These are phyloP conservation scores for Hydnomerulius pinastri DNA, from an alignment of 768 basidiomycete species.

Conservation along the genomic window DNA sequence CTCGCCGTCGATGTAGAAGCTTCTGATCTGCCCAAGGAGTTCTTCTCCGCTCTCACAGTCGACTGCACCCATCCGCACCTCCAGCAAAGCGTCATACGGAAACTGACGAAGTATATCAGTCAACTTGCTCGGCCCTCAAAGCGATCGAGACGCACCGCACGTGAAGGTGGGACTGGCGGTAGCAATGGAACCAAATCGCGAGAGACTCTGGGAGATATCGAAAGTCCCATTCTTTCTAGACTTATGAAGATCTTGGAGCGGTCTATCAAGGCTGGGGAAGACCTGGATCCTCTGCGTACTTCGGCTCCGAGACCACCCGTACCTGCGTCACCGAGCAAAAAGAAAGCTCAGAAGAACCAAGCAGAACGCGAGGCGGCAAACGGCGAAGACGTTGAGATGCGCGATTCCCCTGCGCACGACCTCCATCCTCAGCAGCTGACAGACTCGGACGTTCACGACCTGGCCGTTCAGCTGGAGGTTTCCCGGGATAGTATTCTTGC, in stretches of 20 bases:
- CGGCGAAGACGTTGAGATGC: conserved; percentile 1
- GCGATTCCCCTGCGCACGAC: conserved; percentile 4
- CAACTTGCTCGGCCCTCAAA: conserved; percentile 70
- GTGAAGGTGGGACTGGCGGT: conserved; percentile 35
- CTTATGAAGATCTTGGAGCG: conserved; percentile 79
- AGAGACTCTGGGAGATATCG: conserved; percentile 68
- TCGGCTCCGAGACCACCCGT: conserved; percentile 20
- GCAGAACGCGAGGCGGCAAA: conserved; percentile 2
- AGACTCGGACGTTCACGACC: conserved; percentile 50
- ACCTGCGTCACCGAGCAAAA: conserved; percentile 43
- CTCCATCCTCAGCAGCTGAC: conserved; percentile 32
- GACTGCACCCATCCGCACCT: conserved; percentile 65
- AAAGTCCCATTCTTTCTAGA: conserved; percentile 59
- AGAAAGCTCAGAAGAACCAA: conserved; percentile 46
- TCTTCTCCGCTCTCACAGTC: conserved; percentile 61
- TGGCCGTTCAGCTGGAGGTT: conserved; percentile 55
- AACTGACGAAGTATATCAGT: conserved; percentile 68
- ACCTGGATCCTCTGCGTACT: conserved; percentile 66
- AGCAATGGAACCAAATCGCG: conserved; percentile 44
- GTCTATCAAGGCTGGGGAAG: conserved; percentile 74
- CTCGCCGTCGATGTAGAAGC: conserved; percentile 57
- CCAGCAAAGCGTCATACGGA: conserved; percentile 57
- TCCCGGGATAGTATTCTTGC: conserved; percentile 78
- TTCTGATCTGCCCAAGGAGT: conserved; percentile 56
- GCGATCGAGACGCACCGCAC: conserved; percentile 54